These are phyloP conservation scores for Cladophialophora psammophila DNA, from an alignment of 2,329 filamentous ascomycete species.

Conservation along the genomic window DNA sequence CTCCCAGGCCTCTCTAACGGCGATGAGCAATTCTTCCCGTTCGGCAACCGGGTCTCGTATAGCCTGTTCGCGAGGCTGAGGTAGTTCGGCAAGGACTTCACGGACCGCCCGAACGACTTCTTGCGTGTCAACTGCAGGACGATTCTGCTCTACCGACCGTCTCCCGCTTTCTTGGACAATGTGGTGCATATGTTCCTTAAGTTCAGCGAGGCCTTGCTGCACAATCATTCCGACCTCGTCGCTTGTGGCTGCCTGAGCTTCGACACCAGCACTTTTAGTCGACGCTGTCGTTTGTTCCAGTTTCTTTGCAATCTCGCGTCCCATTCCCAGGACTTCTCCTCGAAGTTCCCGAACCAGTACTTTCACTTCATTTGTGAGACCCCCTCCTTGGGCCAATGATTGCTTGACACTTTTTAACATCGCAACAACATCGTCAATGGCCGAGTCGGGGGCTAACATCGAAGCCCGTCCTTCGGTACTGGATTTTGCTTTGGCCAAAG, in stretches of 20 bases:
- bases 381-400: constrained; percentile 85
- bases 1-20: constrained; percentile 90
- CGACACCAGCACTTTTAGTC: constrained; percentile 55
- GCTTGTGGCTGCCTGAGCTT: constrained; percentile 60
- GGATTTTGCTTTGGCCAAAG: constrained; percentile 25
- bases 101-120: constrained; percentile 87
- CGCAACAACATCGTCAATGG: constrained; percentile 78
- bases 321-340: constrained; percentile 93
- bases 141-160: constrained; percentile 68
- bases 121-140: constrained; percentile 75
- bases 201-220: constrained; percentile 78
- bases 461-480: constrained; percentile 23
- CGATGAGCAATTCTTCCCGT: constrained; percentile 83
- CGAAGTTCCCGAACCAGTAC: constrained; percentile 86
- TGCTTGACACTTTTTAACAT: constrained; percentile 88
- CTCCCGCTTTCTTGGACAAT: constrained; percentile 78
- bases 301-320: constrained; percentile 83
- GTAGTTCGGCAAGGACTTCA: constrained; percentile 68
- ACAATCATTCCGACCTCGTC: constrained; percentile 80
- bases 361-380: constrained; percentile 90
- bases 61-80: constrained; percentile 66
- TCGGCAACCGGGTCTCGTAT: constrained; percentile 63
- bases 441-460: constrained; percentile 54
- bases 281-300: constrained; percentile 71
- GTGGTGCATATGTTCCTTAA: constrained; percentile 83